Conservation (phyloP, 441 rosid genomes). For the Pelargonium citronellum region DNA sequence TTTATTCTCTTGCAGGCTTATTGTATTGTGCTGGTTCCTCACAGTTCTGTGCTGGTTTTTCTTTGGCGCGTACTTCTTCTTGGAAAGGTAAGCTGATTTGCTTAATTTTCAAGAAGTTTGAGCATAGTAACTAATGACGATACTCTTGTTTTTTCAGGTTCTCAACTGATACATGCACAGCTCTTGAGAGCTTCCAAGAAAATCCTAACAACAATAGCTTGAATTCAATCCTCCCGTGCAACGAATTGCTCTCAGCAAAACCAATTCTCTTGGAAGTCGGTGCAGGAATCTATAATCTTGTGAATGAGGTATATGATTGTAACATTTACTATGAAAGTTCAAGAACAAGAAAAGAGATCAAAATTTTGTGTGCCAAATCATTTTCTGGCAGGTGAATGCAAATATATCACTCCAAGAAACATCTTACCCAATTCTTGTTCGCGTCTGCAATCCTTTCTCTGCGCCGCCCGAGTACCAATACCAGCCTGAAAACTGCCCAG, state of each 20-base stretch:
- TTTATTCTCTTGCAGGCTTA: not conserved
- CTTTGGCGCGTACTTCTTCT: slow-evolving; percentile 55
- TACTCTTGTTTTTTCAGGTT: slow-evolving; percentile 34
- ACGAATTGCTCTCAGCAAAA: slow-evolving; percentile 42
- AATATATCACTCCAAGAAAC: slow-evolving; percentile 34
- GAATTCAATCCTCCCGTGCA: slow-evolving; percentile 60
- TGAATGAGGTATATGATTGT: slow-evolving; percentile 34
- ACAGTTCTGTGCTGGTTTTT: slow-evolving; percentile 56
- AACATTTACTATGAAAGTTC: not conserved
- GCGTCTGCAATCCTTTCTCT: slow-evolving; percentile 67
- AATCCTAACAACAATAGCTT: slow-evolving; percentile 54
- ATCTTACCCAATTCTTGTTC: slow-evolving; percentile 15
- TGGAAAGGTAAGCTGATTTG: slow-evolving; percentile 38
- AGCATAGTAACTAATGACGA: not conserved
- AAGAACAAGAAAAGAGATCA: too few species aligned
- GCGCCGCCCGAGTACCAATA: slow-evolving; percentile 50
- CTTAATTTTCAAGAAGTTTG: not conserved
- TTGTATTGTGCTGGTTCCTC: slow-evolving; percentile 46
- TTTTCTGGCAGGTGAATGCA: slow-evolving; percentile 39
- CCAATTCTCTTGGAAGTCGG: slow-evolving; percentile 40
- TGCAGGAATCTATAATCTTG: slow-evolving; percentile 43
- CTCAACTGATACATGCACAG: slow-evolving; percentile 48
- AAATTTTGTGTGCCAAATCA: not conserved
- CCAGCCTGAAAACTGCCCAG: slow-evolving; percentile 45
- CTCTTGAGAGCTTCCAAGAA: slow-evolving; percentile 47